Base-by-base conservation (phyloP, 2,329 filamentous ascomycete genomes). In the Botryotinia globosa region DNA sequence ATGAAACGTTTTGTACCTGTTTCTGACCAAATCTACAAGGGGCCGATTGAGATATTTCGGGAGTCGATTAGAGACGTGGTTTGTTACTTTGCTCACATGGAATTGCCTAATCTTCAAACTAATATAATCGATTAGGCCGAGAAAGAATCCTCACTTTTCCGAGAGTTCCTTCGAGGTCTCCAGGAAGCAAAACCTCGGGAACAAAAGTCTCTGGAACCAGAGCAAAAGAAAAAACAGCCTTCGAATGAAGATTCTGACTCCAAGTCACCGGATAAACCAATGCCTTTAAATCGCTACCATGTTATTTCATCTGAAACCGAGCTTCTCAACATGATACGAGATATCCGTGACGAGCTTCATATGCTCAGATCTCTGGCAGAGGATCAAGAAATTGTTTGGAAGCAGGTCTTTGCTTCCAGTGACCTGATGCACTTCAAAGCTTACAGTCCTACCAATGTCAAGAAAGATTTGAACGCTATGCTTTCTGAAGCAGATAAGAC, bases 341-440 rank as follows among this genome's bases (percentile, higher is more conserved):
- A 86, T 59, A 84, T 86, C 34, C 76, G 83, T 1, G 84, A 86
- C 22, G 85, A 87, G 73, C 80, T 87, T 0, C 82, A 83, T 14
- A 86, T 86, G 69, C 85, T 86, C 79, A 77, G 82, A 0, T 79
- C 81, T 22, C 79, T 86, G 22, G 77, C 79, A 7, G 79, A 78
- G 9, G 79, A 81, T n/a, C 84, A 80, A 61, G 70, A 66, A 29
- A 48, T 72, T 12, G 76, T 80, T 66, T 79, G 7, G 75, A 77
- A 74, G 74, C 76, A 32, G 73, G 75, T 1, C 74, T 79, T 16
- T 75, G 73, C 63, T 34, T 32, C 63, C 4, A 48, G 45, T 65
- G 12, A 65, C 25, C 10, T 51, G 77, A 78, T n/a, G 73, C 77
- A 10, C 78, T 77, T 54, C n/a, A 58, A n/a, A 75, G 75, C 20